A percentile compares a stretch with the other conserved stretches of the same genome.
Evolutionary conservation across 2,329 filamentous ascomycete genomes (phyloP).

Genomic region (Pyricularia pennisetigena): DNA sequence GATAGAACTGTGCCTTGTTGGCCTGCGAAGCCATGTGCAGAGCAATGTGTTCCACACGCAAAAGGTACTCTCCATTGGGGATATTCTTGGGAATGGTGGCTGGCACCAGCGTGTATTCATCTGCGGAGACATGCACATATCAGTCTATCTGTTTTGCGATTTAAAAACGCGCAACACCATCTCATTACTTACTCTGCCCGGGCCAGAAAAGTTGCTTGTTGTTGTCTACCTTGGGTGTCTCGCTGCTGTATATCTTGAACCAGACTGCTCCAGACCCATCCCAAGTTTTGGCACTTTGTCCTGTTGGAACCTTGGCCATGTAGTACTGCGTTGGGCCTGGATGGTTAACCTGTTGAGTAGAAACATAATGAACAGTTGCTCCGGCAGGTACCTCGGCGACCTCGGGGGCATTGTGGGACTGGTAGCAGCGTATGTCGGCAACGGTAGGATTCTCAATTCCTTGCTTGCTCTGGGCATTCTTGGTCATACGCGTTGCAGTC

Average conservation of each 20-base stretch:
- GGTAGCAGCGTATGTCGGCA: constrained; percentile 24
- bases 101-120: constrained; percentile 20
- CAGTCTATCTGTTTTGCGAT: background rate
- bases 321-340: constrained; percentile 30
- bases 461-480: constrained; percentile 23
- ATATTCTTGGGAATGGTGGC: constrained; percentile 23
- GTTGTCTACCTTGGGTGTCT: constrained; percentile 30
- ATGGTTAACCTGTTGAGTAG: constrained; percentile 25
- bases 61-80: constrained; percentile 26
- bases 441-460: constrained; percentile 21
- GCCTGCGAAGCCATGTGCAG: constrained; percentile 24
- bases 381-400: constrained; percentile 20
- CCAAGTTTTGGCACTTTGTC: constrained; percentile 20
- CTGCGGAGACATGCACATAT: constrained; percentile 6
- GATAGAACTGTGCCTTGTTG: constrained; percentile 27
- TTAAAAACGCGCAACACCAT: background rate
- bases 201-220: constrained; percentile 35
- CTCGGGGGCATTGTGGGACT: constrained; percentile 19
- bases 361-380: constrained; percentile 22
- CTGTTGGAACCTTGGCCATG: constrained; percentile 24
- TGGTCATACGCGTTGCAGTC: constrained; percentile 24
- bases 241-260: constrained; percentile 27
- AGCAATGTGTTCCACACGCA: constrained; percentile 29
- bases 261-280: constrained; percentile 26
- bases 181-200: constrained; percentile 18